Evolutionary conservation across 2,329 filamentous ascomycete genomes (phyloP).

Genomic region (Ophiocordyceps camponoti-saundersi): DNA sequence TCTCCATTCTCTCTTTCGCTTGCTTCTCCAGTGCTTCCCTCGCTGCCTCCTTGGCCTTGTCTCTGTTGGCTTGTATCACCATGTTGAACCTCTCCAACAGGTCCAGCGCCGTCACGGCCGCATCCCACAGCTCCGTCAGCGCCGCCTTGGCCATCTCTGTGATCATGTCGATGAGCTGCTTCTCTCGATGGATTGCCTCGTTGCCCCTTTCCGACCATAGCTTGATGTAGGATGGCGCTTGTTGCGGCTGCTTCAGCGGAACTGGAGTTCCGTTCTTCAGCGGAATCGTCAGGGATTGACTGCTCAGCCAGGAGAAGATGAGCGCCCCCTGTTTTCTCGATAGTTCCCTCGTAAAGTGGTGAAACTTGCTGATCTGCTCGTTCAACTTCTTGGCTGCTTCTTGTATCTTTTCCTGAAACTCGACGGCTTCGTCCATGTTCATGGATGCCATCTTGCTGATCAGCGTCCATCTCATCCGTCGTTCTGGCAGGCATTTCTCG

Average conservation of each 20-base stretch:
- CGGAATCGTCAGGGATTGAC: not conserved
- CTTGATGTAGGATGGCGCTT: not conserved
- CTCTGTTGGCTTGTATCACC: not conserved
- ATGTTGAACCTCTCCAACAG: not conserved
- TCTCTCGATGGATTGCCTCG: not conserved
- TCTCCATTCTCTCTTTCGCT: not conserved
- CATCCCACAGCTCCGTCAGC: not conserved
- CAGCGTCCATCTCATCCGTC: not conserved
- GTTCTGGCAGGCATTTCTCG: not conserved
- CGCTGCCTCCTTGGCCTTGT: not conserved
- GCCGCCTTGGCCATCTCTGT: not conserved
- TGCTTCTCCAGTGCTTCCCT: not conserved
- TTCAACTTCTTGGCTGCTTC: not conserved
- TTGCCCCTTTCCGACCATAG: not conserved
- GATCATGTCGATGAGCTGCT: not conserved
- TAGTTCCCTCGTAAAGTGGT: not conserved
- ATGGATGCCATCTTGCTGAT: not conserved
- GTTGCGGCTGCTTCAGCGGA: not conserved
- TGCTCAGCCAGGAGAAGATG: not conserved
- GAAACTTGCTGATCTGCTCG: not conserved
- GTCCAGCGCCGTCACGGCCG: not conserved
- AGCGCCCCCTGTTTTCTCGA: not conserved
- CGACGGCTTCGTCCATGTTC: not conserved
- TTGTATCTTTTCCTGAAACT: not conserved
- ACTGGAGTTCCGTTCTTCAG: no score